Percentiles rank a stretch among this genome's conserved stretches.
Evolutionary conservation across 371 early-diverging fungal species (phyloP).

Genomic region (Mortierella sp.): DNA sequence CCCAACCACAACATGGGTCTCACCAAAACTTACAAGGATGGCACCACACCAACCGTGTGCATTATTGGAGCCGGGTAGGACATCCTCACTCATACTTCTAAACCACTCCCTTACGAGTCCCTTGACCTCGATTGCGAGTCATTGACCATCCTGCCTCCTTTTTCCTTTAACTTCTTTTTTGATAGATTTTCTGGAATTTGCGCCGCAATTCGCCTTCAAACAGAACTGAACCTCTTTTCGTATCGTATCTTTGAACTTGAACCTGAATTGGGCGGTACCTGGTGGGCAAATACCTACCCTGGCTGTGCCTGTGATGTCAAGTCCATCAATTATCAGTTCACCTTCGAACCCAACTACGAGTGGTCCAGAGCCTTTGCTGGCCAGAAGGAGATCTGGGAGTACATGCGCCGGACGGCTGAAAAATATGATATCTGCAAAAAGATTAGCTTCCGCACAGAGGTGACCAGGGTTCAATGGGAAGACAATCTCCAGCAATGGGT

Average conservation of each 20-base stretch:
- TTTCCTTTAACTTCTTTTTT: neutral
- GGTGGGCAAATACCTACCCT: conserved; percentile 69
- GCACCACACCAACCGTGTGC: conserved; percentile 28
- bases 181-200: conserved; percentile 64
- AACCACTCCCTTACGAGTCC: too few species aligned
- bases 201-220: conserved; percentile 61
- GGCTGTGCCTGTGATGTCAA: conserved; percentile 69
- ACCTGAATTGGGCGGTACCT: conserved; percentile 65
- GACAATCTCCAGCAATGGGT: conserved; percentile 56
- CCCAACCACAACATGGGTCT: conserved; percentile 10
- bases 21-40: conserved; percentile 25
- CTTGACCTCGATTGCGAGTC: too few species aligned
- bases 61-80: conserved; percentile 41
- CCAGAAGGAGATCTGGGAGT: conserved; percentile 59
- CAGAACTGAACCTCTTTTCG: conserved; percentile 56
- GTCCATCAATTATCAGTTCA: conserved; percentile 57
- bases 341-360: conserved; percentile 46
- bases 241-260: conserved; percentile 61
- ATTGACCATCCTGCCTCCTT: neutral
- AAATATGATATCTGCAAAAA: conserved; percentile 57
- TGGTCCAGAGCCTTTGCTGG: conserved; percentile 59
- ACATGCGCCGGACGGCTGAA: conserved; percentile 57
- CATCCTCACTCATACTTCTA: neutral
- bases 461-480: conserved; percentile 55
- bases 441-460: conserved; percentile 57